Evolutionary conservation across 2,329 filamentous ascomycete genomes (phyloP).

Genomic region (Remersonia thermophila): DNA sequence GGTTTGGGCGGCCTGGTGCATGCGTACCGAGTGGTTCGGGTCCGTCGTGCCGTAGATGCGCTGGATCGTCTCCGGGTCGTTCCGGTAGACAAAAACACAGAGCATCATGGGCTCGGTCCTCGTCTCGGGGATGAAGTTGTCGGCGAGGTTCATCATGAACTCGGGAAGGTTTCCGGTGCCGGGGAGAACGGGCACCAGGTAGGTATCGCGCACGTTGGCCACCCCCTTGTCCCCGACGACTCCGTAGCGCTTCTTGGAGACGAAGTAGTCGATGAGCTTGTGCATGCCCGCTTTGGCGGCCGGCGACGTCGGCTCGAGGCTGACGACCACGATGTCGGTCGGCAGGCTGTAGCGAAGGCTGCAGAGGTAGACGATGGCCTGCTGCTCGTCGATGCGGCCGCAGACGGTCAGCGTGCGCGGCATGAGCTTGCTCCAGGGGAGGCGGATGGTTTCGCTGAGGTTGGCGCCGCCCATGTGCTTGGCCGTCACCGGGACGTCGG

Average conservation of each 20-base stretch:
- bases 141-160: constrained; percentile 79
- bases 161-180: constrained; percentile 63
- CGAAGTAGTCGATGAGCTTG: constrained; percentile 78
- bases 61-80: constrained; percentile 34
- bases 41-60: constrained; percentile 21
- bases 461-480: constrained; percentile 78
- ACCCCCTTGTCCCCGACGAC: constrained; percentile 68
- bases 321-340: constrained; percentile 74
- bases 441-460: constrained; percentile 43
- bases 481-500: constrained; percentile 63
- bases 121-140: constrained; percentile 63
- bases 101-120: constrained; percentile 67
- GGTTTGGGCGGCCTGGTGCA: constrained; percentile 1
- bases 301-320: constrained; percentile 52
- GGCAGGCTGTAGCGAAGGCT: constrained; percentile 69
- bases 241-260: constrained; percentile 69
- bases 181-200: constrained; percentile 73
- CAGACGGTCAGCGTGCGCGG: constrained; percentile 58
- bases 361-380: constrained; percentile 84
- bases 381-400: constrained; percentile 68
- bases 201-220: constrained; percentile 75
- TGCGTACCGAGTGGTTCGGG: constrained; percentile 1
- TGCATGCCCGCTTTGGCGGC: constrained; percentile 53
- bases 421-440: constrained; percentile 61
- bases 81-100: constrained; percentile 72